Evolutionary conservation across 2,329 filamentous ascomycete species (phyloP).

Genomic region (Colletotrichum echinochloae): DNA sequence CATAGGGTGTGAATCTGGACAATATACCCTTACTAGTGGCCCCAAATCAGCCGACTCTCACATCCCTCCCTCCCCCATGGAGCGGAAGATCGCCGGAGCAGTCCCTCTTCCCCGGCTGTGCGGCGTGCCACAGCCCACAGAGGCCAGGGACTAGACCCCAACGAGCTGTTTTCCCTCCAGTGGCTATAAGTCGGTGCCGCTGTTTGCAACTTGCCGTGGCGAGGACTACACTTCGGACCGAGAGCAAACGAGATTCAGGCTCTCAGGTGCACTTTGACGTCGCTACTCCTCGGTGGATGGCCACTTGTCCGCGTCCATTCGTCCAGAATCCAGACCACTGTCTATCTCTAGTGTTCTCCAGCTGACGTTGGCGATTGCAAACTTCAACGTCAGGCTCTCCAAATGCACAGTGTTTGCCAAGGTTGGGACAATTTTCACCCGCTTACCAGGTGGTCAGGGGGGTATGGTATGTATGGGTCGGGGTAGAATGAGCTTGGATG

Average conservation of each 20-base stretch:
- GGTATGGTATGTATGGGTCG: too few species aligned
- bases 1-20: not conserved
- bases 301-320: not conserved
- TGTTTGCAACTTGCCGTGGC: not conserved
- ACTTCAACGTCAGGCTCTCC: not conserved
- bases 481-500: not conserved
- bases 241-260: not conserved
- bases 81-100: conserved; percentile 33
- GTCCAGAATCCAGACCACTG: too few species aligned
- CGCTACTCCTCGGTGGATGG: not conserved
- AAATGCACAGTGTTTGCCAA: conserved; percentile 1
- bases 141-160: not conserved
- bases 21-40: too few species aligned
- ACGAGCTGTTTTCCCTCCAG: conserved; percentile 13
- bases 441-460: too few species aligned
- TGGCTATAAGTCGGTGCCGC: conserved; percentile 25
- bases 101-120: conserved; percentile 6
- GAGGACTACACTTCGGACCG: not conserved
- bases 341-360: not conserved
- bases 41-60: too few species aligned
- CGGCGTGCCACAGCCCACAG: conserved; percentile 3
- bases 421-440: too few species aligned
- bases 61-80: too few species aligned
- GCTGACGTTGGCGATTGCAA: not conserved
- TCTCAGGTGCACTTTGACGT: not conserved